Conservation (phyloP, 495 filamentous ascomycete species). For the Trichocladium uniseriatum region DNA sequence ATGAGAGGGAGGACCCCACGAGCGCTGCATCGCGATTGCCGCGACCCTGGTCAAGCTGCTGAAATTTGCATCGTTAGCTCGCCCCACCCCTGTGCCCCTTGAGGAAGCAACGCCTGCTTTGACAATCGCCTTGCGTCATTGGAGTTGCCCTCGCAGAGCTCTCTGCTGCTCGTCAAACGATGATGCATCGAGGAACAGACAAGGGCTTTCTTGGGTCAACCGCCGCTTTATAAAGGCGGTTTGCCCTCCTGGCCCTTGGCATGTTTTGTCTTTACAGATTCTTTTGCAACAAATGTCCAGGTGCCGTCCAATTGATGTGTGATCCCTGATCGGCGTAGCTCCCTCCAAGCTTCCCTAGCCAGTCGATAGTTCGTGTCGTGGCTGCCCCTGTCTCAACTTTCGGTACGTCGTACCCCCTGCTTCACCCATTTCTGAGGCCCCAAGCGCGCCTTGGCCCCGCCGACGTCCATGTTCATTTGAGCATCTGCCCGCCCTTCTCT, state of each 20-base stretch:
- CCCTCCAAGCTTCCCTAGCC: no score
- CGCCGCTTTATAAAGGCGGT: not conserved
- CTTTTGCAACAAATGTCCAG: no score
- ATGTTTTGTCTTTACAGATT: no score
- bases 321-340: no score
- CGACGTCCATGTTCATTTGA: not conserved
- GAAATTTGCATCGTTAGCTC: not conserved
- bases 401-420: no score
- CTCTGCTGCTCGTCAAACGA: not conserved
- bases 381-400: no score
- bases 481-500: not conserved
- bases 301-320: no score
- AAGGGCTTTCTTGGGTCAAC: not conserved
- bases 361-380: no score
- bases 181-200: not conserved
- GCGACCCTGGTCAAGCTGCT: constrained; percentile 6
- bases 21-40: constrained; percentile 2
- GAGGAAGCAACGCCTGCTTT: not conserved
- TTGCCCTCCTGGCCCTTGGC: not conserved
- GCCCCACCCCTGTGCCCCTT: not conserved
- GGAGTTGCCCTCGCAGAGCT: not conserved
- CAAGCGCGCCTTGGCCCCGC: not conserved
- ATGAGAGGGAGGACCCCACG: no score
- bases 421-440: no score
- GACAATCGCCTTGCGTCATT: not conserved